phyloP scores from a whole-genome alignment of 768 basidiomycete genomes.

The Boletales sp. region DNA sequence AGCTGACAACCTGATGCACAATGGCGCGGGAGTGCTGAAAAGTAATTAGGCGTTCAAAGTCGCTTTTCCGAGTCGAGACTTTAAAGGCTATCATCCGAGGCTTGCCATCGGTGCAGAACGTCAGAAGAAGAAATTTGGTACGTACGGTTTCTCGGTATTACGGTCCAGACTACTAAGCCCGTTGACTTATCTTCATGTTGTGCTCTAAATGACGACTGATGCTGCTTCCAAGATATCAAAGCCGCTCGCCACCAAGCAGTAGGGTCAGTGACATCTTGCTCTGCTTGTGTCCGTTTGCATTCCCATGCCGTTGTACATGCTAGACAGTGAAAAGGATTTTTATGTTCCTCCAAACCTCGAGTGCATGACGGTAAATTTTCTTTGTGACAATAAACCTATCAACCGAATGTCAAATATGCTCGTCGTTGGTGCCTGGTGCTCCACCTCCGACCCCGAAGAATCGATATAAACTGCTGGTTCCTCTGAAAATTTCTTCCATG shows the following conservation, averaged over 20 bases:
- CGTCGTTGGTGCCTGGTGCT: conserved; percentile 36
- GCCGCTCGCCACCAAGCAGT: conserved; percentile 1
- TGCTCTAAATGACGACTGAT: conserved; percentile 50
- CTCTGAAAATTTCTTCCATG: conserved; percentile 1
- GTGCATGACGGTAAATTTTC: conserved; percentile 56
- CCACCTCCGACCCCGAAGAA: conserved; percentile 44
- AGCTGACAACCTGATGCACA: neutral
- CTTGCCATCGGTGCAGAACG: conserved; percentile 64
- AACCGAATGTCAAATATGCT: neutral
- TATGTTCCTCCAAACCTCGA: conserved; percentile 54
- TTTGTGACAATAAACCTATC: neutral
- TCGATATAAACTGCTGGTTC: conserved; percentile 43
- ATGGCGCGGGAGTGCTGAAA: conserved; percentile 10
- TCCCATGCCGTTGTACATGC: conserved; percentile 64
- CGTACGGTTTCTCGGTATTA: conserved; percentile 35
- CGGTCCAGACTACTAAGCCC: neutral
- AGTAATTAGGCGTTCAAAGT: conserved; percentile 20
- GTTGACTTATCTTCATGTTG: conserved; percentile 11
- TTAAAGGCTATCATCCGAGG: conserved; percentile 18
- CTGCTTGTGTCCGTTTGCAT: conserved; percentile 75
- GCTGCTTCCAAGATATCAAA: neutral
- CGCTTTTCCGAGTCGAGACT: neutral
- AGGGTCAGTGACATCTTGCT: conserved; percentile 68
- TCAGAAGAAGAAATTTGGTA: conserved; percentile 68
- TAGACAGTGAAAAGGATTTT: conserved; percentile 50